Percentiles rank a stretch among this genome's conserved stretches.
phyloP scores from a whole-genome alignment of 305 asterid genomes.

The Fraxinus xanthoxyloides region DNA sequence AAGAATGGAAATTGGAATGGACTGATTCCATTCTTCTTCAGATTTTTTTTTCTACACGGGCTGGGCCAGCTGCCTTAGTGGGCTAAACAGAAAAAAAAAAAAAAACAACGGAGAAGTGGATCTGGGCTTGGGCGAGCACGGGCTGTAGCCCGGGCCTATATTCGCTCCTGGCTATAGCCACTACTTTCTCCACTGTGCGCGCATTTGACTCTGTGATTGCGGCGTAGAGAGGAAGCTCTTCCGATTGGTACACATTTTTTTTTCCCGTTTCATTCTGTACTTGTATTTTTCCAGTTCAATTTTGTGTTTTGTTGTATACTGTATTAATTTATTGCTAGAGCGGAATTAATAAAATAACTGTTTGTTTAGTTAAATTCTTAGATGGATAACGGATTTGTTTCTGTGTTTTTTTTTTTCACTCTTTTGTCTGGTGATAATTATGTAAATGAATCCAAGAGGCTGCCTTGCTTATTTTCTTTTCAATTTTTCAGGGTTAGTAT shows the following conservation, averaged over 20 bases:
- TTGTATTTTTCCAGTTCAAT: background rate
- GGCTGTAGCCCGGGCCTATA: too few relatives aligned
- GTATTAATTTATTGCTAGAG: background rate
- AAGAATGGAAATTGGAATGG: too few relatives aligned
- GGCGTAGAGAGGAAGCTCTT: background rate
- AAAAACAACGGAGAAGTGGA: too few relatives aligned
- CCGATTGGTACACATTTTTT: background rate
- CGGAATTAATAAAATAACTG: background rate
- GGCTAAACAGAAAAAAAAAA: too few relatives aligned
- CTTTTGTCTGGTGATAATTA: background rate
- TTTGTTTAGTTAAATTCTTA: background rate
- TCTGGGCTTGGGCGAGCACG: too few relatives aligned
- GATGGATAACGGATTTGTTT: background rate
- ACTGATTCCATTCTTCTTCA: too few relatives aligned
- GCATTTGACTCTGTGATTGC: background rate
- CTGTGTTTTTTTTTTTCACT: background rate
- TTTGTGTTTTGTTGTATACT: background rate
- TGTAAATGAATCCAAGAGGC: background rate
- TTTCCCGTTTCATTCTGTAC: background rate
- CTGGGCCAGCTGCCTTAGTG: too few relatives aligned
- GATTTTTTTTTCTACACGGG: too few relatives aligned
- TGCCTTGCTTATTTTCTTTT: background rate
- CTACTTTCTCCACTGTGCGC: background rate
- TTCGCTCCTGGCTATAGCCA: background rate
- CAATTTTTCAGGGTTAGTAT: background rate